Evolutionary conservation across 2,329 filamentous ascomycete species (phyloP), one percentile per base, ranked within the genome.

Genomic region (Stemphylium vesicarium): DNA sequence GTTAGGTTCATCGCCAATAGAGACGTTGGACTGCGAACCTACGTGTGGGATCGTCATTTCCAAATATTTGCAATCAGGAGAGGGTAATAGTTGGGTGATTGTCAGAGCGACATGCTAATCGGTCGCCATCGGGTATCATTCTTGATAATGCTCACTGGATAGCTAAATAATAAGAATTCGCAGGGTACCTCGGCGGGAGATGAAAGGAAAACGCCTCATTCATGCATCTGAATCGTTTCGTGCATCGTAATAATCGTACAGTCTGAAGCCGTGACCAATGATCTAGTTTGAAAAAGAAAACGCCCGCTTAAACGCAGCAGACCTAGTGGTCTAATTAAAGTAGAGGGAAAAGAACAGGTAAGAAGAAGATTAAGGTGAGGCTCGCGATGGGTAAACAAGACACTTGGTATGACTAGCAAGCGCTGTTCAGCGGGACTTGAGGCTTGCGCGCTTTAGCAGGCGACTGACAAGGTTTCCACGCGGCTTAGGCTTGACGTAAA

Each of bases 401-500:
- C 29, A 13, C 13, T 31, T 26, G 18, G 4, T 15, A 15, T 31
- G 36, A 40, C n/a, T 16, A 16, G 15, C 18, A 32, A 45, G 24
- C 22, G 12, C 11, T 18, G 10, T 41, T 59, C 47, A 67, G 42
- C 68, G 57, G 39, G 61, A 64, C 46, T 71, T 73, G 38, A 68
- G 63, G 53, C 74, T 77, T 29, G 73, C 70, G 48, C 73, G 73
- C 63, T 73, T 73, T 49, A 77, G 64, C 24, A 77, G 57, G 18
- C 71, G 69, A 16, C 63, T 70, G 40, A 76, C 72, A 12, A 77
- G 67, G 42, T 69, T 72, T 32, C 66, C 69, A 24, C 68, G 68
- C 9, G 62, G 49, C 56, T 70, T 73, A 11, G 72, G 68, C 60
- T 76, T 75, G 29, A 78, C 67, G 41, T 79, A 78, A 55, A 82